Conservation (phyloP, 306 rosid genomes). For the Geum urbanum region DNA sequence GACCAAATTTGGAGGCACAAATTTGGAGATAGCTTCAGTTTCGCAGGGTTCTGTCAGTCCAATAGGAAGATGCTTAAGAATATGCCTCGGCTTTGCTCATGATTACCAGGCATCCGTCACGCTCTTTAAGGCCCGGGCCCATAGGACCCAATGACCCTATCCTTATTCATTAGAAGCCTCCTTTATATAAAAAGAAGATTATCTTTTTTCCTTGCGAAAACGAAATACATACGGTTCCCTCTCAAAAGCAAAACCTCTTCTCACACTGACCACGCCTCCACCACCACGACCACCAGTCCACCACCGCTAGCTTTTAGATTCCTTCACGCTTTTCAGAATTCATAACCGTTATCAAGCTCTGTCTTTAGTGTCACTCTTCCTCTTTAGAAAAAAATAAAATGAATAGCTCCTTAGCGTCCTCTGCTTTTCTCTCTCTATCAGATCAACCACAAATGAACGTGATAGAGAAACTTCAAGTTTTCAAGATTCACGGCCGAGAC, state of each 20-base stretch:
- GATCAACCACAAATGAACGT: constrained; percentile 18
- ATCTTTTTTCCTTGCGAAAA: not conserved
- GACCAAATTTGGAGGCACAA: not conserved
- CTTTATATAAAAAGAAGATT: not conserved
- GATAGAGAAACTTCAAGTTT: constrained; percentile 26
- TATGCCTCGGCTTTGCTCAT: not conserved
- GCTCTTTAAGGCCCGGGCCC: not conserved
- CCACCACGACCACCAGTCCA: not conserved
- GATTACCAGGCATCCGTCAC: not conserved
- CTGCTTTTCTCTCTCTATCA: constrained; percentile 12
- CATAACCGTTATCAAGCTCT: not conserved
- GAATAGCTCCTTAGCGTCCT: not conserved
- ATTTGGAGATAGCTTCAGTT: too few relatives aligned
- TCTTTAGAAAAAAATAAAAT: not conserved
- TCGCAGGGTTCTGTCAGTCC: not conserved
- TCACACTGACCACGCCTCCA: not conserved
- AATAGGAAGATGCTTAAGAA: constrained; percentile 4
- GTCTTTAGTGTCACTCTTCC: too few relatives aligned
- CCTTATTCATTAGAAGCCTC: not conserved
- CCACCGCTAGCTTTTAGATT: not conserved
- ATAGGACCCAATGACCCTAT: not conserved
- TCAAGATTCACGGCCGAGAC: constrained; percentile 37
- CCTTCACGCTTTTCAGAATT: not conserved
- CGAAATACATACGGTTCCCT: not conserved
- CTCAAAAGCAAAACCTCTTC: not conserved